Conservation (phyloP, 148 eudicot species). For the Nepenthes gracilis region DNA sequence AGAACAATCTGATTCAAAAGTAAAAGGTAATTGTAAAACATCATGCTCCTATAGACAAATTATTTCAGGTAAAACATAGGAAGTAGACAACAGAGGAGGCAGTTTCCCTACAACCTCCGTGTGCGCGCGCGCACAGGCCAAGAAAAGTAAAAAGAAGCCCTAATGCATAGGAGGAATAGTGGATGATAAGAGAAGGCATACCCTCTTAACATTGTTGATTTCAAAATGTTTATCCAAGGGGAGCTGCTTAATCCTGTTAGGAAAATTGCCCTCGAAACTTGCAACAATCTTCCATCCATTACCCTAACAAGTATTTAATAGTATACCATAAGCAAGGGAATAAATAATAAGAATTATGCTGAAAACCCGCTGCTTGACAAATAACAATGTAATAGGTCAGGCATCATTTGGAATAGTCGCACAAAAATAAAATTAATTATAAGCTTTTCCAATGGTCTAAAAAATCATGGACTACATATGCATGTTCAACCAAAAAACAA, state of each 20-base stretch:
- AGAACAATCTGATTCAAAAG: constrained; percentile 60
- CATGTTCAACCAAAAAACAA: background rate
- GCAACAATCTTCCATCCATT: constrained; percentile 94
- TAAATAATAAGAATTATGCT: background rate
- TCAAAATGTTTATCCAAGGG: constrained; percentile 96
- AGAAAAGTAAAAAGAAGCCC: background rate
- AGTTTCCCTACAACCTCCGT: background rate
- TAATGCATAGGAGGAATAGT: background rate
- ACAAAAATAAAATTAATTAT: too few relatives aligned
- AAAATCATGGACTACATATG: background rate
- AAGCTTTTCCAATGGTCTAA: background rate
- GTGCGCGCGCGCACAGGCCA: background rate
- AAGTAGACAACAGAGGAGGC: too few relatives aligned
- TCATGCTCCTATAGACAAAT: background rate
- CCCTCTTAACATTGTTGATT: constrained; percentile 94
- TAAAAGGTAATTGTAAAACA: background rate
- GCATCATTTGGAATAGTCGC: too few relatives aligned
- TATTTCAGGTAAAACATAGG: background rate
- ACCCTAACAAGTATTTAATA: constrained; percentile 37
- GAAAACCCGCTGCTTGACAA: too few relatives aligned
- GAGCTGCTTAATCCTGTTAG: constrained; percentile 93
- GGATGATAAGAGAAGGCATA: constrained; percentile 11
- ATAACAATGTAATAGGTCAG: too few relatives aligned
- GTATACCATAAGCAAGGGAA: background rate
- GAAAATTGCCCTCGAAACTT: constrained; percentile 95